These are phyloP conservation scores for Delonix regia DNA, from an alignment of 306 rosid species.

Conservation along the genomic window DNA sequence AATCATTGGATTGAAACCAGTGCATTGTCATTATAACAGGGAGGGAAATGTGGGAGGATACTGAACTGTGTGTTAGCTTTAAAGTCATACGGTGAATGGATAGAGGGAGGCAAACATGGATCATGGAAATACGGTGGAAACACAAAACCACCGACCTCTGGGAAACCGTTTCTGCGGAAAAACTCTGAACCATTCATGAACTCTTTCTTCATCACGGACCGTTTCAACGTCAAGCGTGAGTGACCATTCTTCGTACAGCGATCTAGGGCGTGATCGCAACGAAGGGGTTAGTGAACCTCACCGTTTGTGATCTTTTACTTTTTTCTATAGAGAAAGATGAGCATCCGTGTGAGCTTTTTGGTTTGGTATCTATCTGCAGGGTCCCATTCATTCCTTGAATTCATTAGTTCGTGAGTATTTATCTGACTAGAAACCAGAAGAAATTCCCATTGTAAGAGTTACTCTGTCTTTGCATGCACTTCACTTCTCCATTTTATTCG, in stretches of 20 bases:
- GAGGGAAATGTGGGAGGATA: constrained; percentile 83
- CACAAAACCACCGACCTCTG: constrained; percentile 53
- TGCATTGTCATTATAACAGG: constrained; percentile 46
- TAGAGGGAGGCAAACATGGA: constrained; percentile 65
- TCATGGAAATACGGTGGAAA: constrained; percentile 62
- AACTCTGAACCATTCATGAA: constrained; percentile 70
- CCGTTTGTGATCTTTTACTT: background rate
- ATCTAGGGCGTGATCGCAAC: background rate
- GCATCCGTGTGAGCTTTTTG: constrained; percentile 14
- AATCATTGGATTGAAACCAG: background rate
- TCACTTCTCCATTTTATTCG: background rate
- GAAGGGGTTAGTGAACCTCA: background rate
- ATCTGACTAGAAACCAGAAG: constrained; percentile 71
- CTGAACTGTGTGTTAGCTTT: constrained; percentile 81
- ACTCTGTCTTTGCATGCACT: background rate
- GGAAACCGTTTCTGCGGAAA: constrained; percentile 53
- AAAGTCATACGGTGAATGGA: constrained; percentile 74
- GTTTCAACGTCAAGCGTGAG: constrained; percentile 43
- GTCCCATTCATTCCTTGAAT: constrained; percentile 56
- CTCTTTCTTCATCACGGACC: constrained; percentile 46
- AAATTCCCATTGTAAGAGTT: constrained; percentile 75
- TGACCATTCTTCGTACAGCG: constrained; percentile 43
- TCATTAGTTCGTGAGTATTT: constrained; percentile 68
- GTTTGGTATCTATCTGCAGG: constrained; percentile 50
- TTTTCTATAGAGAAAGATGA: background rate